phyloP scores from a whole-genome alignment of 2,329 filamentous ascomycete genomes.

The Chaetomium sp. region DNA sequence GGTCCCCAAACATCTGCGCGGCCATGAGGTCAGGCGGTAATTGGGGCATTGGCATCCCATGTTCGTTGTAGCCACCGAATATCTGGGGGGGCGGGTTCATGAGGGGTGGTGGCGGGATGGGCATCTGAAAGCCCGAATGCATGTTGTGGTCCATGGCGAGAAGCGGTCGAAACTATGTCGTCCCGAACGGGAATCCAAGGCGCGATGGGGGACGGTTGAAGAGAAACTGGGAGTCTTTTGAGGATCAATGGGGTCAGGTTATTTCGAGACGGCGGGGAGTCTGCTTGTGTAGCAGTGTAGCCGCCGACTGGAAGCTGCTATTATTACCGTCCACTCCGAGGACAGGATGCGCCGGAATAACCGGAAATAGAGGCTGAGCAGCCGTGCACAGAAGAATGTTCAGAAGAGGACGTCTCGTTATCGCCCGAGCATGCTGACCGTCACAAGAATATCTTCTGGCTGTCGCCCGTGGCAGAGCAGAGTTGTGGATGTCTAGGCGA shows the following conservation, averaged over 20 bases:
- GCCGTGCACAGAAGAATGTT: slow-evolving; percentile 5
- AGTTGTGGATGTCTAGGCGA: slow-evolving; percentile 3
- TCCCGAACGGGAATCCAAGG: not conserved
- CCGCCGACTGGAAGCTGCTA: slow-evolving; percentile 26
- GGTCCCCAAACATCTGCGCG: slow-evolving; percentile 61
- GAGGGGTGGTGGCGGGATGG: slow-evolving; percentile 58
- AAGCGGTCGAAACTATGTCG: slow-evolving; percentile 17
- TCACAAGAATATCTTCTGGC: not conserved
- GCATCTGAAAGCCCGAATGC: slow-evolving; percentile 57
- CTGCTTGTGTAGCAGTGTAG: slow-evolving; percentile 20
- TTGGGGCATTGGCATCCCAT: slow-evolving; percentile 60
- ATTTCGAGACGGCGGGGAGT: not conserved
- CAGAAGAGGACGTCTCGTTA: slow-evolving; percentile 11
- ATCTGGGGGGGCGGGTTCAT: slow-evolving; percentile 70
- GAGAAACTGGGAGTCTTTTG: not conserved
- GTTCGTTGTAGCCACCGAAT: slow-evolving; percentile 64
- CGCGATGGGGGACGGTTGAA: not conserved
- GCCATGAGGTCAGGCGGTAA: slow-evolving; percentile 59
- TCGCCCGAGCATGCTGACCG: slow-evolving; percentile 20
- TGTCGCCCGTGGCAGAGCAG: slow-evolving; percentile 2
- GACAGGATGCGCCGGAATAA: slow-evolving; percentile 22
- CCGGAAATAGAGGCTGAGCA: slow-evolving; percentile 29
- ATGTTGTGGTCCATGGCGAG: slow-evolving; percentile 55
- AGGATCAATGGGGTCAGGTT: slow-evolving; percentile 4
- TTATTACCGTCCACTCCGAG: slow-evolving; percentile 31